phyloP scores from a whole-genome alignment of 2,329 filamentous ascomycete species.

The Shiraia sp. region DNA sequence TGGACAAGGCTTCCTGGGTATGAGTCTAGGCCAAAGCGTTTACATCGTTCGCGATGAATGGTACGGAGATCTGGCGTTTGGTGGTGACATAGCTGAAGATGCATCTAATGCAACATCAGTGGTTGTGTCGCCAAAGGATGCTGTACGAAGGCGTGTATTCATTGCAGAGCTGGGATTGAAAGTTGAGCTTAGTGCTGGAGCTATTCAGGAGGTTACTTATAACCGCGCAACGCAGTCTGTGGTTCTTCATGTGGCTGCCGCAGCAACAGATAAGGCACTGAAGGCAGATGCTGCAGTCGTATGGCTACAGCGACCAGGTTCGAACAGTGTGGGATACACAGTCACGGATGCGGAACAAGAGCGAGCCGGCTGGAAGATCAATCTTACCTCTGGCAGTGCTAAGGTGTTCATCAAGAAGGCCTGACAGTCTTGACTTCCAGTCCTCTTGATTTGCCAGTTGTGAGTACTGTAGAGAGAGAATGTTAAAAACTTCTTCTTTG shows the following conservation, averaged over 20 bases:
- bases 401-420: conserved; percentile 11
- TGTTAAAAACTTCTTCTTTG: no score
- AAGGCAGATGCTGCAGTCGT: conserved; percentile 20
- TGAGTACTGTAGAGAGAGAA: no score
- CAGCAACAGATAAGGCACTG: conserved; percentile 9
- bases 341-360: conserved; percentile 12
- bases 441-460: no score
- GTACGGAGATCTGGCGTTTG: conserved; percentile 55
- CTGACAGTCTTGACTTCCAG: no score
- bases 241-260: conserved; percentile 10
- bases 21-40: conserved; percentile 55
- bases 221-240: conserved; percentile 11
- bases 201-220: conserved; percentile 17
- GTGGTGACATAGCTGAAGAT: conserved; percentile 46
- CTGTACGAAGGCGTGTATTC: conserved; percentile 54
- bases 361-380: conserved; percentile 21
- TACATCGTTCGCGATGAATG: conserved; percentile 54
- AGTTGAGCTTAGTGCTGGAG: conserved; percentile 26
- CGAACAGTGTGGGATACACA: conserved; percentile 5
- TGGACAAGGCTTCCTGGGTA: conserved; percentile 58
- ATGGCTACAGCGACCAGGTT: conserved; percentile 20
- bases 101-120: conserved; percentile 22
- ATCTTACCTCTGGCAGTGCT: conserved; percentile 13
- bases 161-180: conserved; percentile 52
- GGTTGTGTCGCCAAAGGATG: conserved; percentile 50